Conservation (phyloP, 768 basidiomycete genomes). For the Trametopsis cervina region DNA sequence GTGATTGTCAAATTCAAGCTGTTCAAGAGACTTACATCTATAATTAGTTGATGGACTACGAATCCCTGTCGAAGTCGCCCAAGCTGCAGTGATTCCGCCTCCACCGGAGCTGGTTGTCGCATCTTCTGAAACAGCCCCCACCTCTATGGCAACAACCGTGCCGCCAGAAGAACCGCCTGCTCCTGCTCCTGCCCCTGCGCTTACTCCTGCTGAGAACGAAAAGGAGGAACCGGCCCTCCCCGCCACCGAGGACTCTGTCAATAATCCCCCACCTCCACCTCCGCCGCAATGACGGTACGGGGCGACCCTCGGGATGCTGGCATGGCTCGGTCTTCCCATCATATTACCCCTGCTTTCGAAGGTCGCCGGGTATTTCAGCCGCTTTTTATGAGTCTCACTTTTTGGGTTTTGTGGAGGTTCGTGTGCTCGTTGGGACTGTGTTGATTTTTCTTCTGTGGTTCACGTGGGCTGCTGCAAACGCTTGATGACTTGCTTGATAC, state of each 20-base stretch:
- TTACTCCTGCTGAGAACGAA: background rate
- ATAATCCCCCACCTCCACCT: background rate
- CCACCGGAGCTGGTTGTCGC: background rate
- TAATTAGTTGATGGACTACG: background rate
- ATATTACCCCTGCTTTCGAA: constrained; percentile 37
- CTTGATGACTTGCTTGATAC: constrained; percentile 8
- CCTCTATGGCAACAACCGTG: background rate
- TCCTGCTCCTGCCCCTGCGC: too few relatives aligned
- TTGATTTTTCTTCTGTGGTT: background rate
- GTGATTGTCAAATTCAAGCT: background rate
- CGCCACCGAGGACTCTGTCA: background rate
- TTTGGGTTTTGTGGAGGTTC: constrained; percentile 14
- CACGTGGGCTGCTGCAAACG: background rate
- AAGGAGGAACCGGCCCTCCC: background rate
- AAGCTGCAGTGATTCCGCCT: background rate
- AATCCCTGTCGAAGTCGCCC: background rate
- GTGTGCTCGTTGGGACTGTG: constrained; percentile 3
- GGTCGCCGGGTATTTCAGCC: constrained; percentile 42
- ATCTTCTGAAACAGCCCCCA: background rate
- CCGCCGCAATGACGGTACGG: constrained; percentile 38
- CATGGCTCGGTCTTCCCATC: constrained; percentile 34
- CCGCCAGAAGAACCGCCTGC: background rate
- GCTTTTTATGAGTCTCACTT: constrained; percentile 28
- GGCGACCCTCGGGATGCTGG: constrained; percentile 40
- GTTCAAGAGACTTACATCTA: background rate